Evolutionary conservation across 352 stramenopile genomes (phyloP).

Genomic region (Globisporangium emineosum): DNA sequence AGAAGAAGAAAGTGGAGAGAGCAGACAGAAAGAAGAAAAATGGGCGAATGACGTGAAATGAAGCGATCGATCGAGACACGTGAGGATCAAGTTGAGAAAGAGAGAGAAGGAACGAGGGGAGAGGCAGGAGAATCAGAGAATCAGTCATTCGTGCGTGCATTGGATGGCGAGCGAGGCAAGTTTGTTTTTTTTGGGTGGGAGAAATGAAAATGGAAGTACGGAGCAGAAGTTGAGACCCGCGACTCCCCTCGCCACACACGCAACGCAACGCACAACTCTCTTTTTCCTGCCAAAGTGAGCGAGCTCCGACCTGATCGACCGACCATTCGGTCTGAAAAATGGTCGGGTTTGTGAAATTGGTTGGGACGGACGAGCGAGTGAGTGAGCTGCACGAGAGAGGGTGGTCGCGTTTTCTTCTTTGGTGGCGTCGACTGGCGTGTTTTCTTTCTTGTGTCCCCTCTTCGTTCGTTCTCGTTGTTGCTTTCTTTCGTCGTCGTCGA

Average conservation of each 20-base stretch:
- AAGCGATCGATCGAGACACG: neutral
- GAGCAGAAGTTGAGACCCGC: slow-evolving; percentile 5
- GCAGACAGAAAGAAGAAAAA: slow-evolving; percentile 16
- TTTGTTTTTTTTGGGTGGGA: slow-evolving; percentile 13
- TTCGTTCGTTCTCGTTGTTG: neutral
- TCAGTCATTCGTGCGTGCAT: slow-evolving; percentile 14
- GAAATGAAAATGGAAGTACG: slow-evolving; percentile 11
- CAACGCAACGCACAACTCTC: neutral
- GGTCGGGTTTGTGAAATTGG: neutral
- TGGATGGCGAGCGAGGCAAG: neutral
- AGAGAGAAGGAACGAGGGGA: slow-evolving; percentile 17
- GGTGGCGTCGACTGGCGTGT: neutral
- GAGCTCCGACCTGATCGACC: neutral
- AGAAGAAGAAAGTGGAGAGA: neutral
- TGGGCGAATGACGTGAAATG: slow-evolving; percentile 6
- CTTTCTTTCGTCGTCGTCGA: neutral
- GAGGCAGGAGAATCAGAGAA: slow-evolving; percentile 16
- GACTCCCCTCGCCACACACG: neutral
- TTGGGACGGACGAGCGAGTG: neutral
- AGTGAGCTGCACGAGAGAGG: neutral
- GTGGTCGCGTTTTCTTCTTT: slow-evolving; percentile 5
- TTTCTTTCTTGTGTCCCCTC: neutral
- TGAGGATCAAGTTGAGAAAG: slow-evolving; percentile 16
- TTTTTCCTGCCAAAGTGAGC: neutral
- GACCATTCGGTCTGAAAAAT: neutral